Evolutionary conservation across 2,329 filamentous ascomycete genomes (phyloP).

Genomic region (Fusarium haematococcum): DNA sequence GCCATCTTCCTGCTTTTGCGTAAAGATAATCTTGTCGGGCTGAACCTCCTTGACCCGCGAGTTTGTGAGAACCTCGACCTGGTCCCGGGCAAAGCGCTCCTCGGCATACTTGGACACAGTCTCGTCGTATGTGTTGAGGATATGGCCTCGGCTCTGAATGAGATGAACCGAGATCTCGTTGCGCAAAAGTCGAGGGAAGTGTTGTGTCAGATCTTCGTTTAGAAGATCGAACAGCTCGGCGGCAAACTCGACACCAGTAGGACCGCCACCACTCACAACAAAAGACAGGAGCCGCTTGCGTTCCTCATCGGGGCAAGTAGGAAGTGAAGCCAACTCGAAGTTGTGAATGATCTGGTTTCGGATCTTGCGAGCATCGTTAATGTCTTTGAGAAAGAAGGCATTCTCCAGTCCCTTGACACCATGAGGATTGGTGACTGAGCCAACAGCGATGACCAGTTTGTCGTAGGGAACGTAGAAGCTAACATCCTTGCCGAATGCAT

Average conservation of each 20-base stretch:
- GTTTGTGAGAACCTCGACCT: constrained; percentile 92
- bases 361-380: constrained; percentile 90
- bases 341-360: constrained; percentile 91
- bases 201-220: constrained; percentile 88
- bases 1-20: constrained; percentile 81
- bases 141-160: constrained; percentile 94
- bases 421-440: constrained; percentile 92
- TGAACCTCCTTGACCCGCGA: constrained; percentile 91
- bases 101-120: constrained; percentile 93
- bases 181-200: constrained; percentile 89
- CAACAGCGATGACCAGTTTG: constrained; percentile 92
- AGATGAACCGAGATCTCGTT: constrained; percentile 98
- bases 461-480: constrained; percentile 97
- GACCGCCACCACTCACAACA: constrained; percentile 94
- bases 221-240: constrained; percentile 96
- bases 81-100: constrained; percentile 88
- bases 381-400: constrained; percentile 95
- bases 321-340: constrained; percentile 90
- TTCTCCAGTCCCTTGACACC: constrained; percentile 95
- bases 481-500: constrained; percentile 76
- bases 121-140: constrained; percentile 98
- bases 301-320: constrained; percentile 90
- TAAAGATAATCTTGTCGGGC: constrained; percentile 87
- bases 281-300: constrained; percentile 90
- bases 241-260: constrained; percentile 97